phyloP scores from a whole-genome alignment of 306 rosid genomes.

The Cucumis hystrix region DNA sequence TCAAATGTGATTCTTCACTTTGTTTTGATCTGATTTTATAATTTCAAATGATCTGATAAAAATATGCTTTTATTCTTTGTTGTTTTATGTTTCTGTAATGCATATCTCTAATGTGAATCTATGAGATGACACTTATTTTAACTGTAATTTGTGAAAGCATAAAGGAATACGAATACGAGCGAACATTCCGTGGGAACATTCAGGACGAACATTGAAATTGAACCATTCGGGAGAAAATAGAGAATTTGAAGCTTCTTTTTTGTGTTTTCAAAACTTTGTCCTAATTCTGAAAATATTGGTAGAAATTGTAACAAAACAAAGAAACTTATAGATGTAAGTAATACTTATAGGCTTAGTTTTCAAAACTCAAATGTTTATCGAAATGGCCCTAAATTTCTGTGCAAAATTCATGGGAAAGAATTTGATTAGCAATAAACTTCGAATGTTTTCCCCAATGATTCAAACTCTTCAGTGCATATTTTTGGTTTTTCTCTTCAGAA shows the following conservation, averaged over 20 bases:
- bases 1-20: background rate
- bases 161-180: background rate
- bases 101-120: background rate
- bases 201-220: no score
- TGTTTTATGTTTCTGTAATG: background rate
- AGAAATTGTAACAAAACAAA: no score
- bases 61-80: background rate
- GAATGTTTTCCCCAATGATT: background rate
- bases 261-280: no score
- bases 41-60: background rate
- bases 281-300: no score
- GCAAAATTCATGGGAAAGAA: background rate
- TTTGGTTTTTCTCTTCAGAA: conserved; percentile 4
- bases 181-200: no score
- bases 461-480: background rate
- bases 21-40: background rate
- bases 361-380: no score
- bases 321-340: no score
- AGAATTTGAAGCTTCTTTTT: no score
- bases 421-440: background rate
- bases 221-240: no score
- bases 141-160: background rate
- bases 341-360: no score
- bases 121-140: background rate
- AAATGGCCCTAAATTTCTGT: background rate